These are phyloP conservation scores for Pythium pyrilobum DNA, from an alignment of 352 stramenopile species.

Conservation along the genomic window DNA sequence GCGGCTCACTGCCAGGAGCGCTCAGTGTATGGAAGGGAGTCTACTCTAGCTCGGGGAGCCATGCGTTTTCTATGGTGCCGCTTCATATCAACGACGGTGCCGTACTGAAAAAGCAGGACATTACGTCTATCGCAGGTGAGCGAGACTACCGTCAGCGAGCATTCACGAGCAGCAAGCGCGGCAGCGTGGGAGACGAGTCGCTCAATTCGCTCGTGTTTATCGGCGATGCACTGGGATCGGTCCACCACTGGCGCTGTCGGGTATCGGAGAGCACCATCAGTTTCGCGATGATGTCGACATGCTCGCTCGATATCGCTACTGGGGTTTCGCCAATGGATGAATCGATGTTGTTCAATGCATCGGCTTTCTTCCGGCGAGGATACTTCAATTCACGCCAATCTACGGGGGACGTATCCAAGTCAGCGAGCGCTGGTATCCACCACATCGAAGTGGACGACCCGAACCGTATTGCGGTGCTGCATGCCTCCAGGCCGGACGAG, in stretches of 20 bases:
- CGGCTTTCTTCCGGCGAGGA: slow-evolving; percentile 30
- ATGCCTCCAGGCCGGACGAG: slow-evolving; percentile 35
- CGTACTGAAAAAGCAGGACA: slow-evolving; percentile 45
- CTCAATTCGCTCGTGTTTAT: slow-evolving; percentile 80
- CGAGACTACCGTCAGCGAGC: slow-evolving; percentile 76
- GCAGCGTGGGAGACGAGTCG: slow-evolving; percentile 1
- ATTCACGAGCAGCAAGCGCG: slow-evolving; percentile 47
- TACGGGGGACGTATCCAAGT: background rate
- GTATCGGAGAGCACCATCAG: slow-evolving; percentile 39
- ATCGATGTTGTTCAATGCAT: slow-evolving; percentile 6
- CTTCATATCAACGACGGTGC: slow-evolving; percentile 45
- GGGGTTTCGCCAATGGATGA: slow-evolving; percentile 3
- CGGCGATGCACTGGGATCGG: slow-evolving; percentile 39
- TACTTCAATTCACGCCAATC: slow-evolving; percentile 16
- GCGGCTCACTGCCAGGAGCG: slow-evolving; percentile 31
- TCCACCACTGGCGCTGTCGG: slow-evolving; percentile 79
- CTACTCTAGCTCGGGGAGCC: slow-evolving; percentile 17
- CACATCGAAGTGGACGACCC: slow-evolving; percentile 85
- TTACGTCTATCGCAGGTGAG: slow-evolving; percentile 73
- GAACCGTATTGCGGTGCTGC: slow-evolving; percentile 71
- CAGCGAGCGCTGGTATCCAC: slow-evolving; percentile 38
- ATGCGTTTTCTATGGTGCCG: slow-evolving; percentile 41
- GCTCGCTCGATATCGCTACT: slow-evolving; percentile 8
- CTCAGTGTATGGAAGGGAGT: slow-evolving; percentile 64
- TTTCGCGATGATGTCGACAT: slow-evolving; percentile 68